Evolutionary conservation across 2,329 filamentous ascomycete species (phyloP).

Genomic region (Ustulina deusta): DNA sequence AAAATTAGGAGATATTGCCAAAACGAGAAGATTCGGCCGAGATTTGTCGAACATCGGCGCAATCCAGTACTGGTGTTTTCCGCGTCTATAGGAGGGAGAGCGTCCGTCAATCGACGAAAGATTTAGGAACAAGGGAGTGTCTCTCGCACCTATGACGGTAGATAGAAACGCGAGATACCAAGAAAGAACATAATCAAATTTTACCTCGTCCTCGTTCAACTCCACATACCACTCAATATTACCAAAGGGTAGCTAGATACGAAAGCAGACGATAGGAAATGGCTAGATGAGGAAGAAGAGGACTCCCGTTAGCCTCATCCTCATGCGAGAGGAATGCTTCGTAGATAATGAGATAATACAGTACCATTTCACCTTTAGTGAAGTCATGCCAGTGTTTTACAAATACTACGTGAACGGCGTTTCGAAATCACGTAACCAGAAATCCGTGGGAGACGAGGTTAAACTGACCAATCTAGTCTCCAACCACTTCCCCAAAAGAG

Average conservation of each 20-base stretch:
- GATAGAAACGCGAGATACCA: neutral
- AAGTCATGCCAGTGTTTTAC: neutral
- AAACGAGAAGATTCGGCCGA: neutral
- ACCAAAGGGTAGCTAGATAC: neutral
- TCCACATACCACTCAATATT: neutral
- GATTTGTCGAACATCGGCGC: neutral
- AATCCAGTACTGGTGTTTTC: neutral
- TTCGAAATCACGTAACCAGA: slow-evolving; percentile 10
- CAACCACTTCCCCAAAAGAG: slow-evolving; percentile 1
- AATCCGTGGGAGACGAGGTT: neutral
- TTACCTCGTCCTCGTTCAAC: neutral
- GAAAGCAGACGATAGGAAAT: neutral
- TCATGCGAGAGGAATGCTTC: neutral
- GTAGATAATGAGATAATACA: too few species aligned
- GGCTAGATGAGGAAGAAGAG: neutral
- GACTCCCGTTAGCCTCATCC: neutral
- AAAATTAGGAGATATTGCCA: slow-evolving; percentile 8
- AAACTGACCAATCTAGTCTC: slow-evolving; percentile 13
- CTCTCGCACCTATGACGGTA: neutral
- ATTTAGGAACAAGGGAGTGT: neutral
- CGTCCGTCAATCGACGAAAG: neutral
- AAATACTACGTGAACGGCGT: slow-evolving; percentile 2
- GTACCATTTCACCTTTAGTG: too few species aligned
- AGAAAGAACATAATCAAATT: neutral
- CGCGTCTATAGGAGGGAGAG: neutral